Conservation (phyloP, 805 yeast genomes). For the Kockiozyma suomiensis region DNA sequence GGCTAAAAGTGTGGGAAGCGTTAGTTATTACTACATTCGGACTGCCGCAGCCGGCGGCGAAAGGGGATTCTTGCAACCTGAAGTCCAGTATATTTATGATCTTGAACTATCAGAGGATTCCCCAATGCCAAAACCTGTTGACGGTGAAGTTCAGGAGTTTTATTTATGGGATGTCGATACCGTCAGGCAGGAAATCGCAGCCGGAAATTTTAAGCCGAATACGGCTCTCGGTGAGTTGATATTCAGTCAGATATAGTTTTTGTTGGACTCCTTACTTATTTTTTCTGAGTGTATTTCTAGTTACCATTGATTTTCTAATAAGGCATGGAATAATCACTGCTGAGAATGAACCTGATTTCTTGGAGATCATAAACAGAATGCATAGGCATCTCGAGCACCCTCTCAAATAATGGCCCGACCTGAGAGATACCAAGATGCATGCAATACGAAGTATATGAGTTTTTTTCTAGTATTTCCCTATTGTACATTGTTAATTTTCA, state of each 20-base stretch:
- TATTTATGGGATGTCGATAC: conserved; percentile 62
- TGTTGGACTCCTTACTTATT: neutral
- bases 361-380: conserved; percentile 59
- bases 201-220: conserved; percentile 82
- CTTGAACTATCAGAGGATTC: conserved; percentile 53
- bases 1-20: conserved; percentile 59
- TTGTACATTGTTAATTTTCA: neutral
- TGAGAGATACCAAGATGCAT: neutral
- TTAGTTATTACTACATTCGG: conserved; percentile 56
- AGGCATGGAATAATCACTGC: conserved; percentile 76
- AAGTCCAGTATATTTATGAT: conserved; percentile 76
- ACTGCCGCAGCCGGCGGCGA: conserved; percentile 46
- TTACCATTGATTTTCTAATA: conserved; percentile 80
- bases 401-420: conserved; percentile 35
- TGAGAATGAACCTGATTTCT: conserved; percentile 65
- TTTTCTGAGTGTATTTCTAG: conserved; percentile 38
- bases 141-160: conserved; percentile 78
- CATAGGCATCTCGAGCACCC: conserved; percentile 80
- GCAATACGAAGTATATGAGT: neutral
- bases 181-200: conserved; percentile 50
- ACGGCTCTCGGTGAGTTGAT: conserved; percentile 58
- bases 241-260: conserved; percentile 35
- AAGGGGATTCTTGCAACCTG: conserved; percentile 77
- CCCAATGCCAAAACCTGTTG: conserved; percentile 59
- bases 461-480: no score